Conservation (phyloP, 1,139 yeast genomes). For the Maudiozyma humilis region DNA sequence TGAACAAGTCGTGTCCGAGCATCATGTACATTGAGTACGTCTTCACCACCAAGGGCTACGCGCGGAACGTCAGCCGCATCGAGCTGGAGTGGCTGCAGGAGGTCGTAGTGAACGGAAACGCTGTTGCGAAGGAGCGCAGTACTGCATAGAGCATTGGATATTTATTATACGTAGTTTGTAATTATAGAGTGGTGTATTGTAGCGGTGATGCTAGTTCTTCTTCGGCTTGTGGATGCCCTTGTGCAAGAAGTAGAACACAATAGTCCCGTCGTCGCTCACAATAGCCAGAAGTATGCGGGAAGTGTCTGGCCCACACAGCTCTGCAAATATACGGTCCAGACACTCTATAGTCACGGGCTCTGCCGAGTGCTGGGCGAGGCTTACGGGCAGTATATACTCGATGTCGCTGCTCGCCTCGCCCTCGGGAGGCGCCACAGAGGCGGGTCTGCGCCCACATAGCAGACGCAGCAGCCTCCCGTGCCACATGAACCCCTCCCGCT, state of each 20-base stretch:
- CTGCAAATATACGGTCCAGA: conserved; percentile 25
- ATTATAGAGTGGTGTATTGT: not conserved
- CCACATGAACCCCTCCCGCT: conserved; percentile 14
- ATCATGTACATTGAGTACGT: conserved; percentile 93
- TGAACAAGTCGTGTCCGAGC: conserved; percentile 70
- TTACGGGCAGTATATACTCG: conserved; percentile 30
- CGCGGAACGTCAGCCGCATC: conserved; percentile 77
- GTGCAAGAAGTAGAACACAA: conserved; percentile 57
- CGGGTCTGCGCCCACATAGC: conserved; percentile 29
- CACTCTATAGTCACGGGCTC: conserved; percentile 32
- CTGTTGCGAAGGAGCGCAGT: conserved; percentile 16
- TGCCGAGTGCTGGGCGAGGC: conserved; percentile 19
- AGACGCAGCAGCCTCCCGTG: conserved; percentile 12
- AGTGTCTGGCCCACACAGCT: conserved; percentile 15
- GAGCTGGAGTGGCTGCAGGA: conserved; percentile 83
- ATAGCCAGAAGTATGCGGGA: conserved; percentile 45
- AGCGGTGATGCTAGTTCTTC: conserved; percentile 24
- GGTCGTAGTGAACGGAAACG: conserved; percentile 37
- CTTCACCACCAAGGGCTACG: conserved; percentile 87
- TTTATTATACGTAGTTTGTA: not conserved
- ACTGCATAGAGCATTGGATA: not conserved
- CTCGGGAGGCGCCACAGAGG: too few species aligned
- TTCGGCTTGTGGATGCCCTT: conserved; percentile 59
- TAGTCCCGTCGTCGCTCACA: conserved; percentile 56
- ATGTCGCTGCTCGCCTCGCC: too few species aligned